These are phyloP conservation scores for Boletus rufocinnamomeus DNA, from an alignment of 768 basidiomycete species.

Conservation along the genomic window DNA sequence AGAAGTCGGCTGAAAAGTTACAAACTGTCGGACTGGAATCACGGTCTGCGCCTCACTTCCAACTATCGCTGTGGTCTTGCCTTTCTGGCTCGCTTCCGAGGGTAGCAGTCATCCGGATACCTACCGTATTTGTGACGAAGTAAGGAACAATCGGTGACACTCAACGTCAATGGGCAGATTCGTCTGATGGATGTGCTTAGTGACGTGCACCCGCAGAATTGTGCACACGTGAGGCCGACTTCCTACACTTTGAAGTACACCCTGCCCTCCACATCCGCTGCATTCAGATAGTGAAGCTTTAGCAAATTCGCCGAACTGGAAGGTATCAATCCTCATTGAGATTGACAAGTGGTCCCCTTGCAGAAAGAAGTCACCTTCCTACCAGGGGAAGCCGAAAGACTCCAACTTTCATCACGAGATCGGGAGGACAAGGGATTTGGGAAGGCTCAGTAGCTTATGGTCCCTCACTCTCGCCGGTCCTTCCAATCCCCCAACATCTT, in stretches of 20 bases:
- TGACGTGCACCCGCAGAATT: background rate
- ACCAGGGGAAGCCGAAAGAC: background rate
- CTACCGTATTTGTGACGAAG: background rate
- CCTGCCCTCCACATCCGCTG: background rate
- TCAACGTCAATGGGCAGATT: background rate
- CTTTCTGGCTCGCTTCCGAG: background rate
- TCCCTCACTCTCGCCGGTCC: background rate
- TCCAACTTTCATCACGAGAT: background rate
- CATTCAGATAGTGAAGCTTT: background rate
- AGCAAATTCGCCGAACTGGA: background rate
- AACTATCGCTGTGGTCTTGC: background rate
- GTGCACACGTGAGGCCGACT: background rate
- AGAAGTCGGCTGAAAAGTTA: background rate
- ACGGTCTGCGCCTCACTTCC: background rate
- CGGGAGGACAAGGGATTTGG: conserved; percentile 2
- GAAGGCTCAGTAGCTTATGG: background rate
- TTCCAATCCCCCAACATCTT: background rate
- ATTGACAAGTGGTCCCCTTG: background rate
- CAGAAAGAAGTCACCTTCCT: background rate
- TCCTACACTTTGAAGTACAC: background rate
- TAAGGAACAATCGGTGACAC: background rate
- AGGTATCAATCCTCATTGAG: background rate
- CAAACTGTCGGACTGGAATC: background rate
- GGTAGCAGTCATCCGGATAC: background rate
- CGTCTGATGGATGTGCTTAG: no score